Conservation (phyloP, 768 basidiomycete genomes). For the Pleurotus giganteus region DNA sequence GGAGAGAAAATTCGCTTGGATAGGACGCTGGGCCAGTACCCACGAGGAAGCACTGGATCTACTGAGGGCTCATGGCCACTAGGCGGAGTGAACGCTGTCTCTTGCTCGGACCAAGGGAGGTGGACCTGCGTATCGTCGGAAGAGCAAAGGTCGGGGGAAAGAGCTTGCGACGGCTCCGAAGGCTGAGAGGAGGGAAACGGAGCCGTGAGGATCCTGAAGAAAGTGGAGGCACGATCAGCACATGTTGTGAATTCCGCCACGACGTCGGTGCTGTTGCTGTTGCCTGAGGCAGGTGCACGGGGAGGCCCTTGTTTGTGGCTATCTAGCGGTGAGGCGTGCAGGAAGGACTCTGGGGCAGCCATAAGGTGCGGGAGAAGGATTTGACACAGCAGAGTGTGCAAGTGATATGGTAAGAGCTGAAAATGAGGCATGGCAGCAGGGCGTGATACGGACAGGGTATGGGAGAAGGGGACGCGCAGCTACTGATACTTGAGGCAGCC, state of each 20-base stretch:
- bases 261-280: not conserved
- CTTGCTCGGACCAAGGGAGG: not conserved
- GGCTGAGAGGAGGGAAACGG: slow-evolving; percentile 7
- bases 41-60: slow-evolving; percentile 2
- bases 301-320: not conserved
- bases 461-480: slow-evolving; percentile 5
- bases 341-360: slow-evolving; percentile 1
- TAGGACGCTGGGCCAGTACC: slow-evolving; percentile 5
- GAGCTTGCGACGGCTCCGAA: slow-evolving; percentile 4
- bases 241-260: slow-evolving; percentile 7
- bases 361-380: slow-evolving; percentile 8
- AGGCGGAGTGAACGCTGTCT: too few relatives aligned
- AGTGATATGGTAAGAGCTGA: slow-evolving; percentile 9
- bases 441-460: not conserved
- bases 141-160: not conserved
- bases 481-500: slow-evolving; percentile 6
- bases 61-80: not conserved
- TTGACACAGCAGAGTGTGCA: slow-evolving; percentile 1
- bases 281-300: not conserved
- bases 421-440: slow-evolving; percentile 5
- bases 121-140: not conserved
- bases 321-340: slow-evolving; percentile 3
- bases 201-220: slow-evolving; percentile 14
- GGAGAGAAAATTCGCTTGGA: slow-evolving; percentile 10
- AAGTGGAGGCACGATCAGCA: slow-evolving; percentile 12